A percentile compares a stretch with the other conserved stretches of the same genome.
Evolutionary conservation across 371 early-diverging fungal genomes (phyloP).

Genomic region (Apophysomyces ossiformis): DNA sequence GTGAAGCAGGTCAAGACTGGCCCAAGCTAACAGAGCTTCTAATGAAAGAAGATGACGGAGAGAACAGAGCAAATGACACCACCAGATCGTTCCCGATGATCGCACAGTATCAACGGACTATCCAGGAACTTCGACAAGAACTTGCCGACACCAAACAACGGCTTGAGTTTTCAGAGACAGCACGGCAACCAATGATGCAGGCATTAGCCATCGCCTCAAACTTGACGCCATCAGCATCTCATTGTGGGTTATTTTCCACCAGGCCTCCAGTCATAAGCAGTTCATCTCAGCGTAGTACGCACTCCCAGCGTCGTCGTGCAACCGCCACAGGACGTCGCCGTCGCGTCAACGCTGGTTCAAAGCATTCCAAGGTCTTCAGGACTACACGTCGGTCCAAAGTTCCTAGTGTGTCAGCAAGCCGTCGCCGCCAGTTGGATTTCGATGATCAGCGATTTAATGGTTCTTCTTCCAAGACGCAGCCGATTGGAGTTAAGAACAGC

Average conservation of each 20-base stretch:
- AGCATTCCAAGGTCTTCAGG: constrained; percentile 17
- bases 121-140: constrained; percentile 49
- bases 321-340: constrained; percentile 1
- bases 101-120: constrained; percentile 50
- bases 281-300: neutral
- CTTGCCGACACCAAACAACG: constrained; percentile 37
- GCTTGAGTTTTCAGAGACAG: constrained; percentile 29
- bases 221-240: neutral
- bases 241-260: neutral
- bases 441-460: neutral
- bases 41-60: neutral
- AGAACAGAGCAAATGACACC: constrained; percentile 1
- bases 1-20: constrained; percentile 38
- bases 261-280: neutral
- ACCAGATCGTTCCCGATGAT: constrained; percentile 45
- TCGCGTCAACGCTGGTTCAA: neutral
- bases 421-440: neutral
- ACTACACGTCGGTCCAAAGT: constrained; percentile 27
- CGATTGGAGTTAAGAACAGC: neutral
- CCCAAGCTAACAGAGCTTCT: constrained; percentile 17
- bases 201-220: neutral
- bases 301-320: constrained; percentile 11
- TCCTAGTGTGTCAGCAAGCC: constrained; percentile 9
- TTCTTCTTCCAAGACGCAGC: neutral
- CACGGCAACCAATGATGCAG: constrained; percentile 4